Evolutionary conservation across 305 asterid genomes (phyloP).

Genomic region (Fraxinus angustifolia): DNA sequence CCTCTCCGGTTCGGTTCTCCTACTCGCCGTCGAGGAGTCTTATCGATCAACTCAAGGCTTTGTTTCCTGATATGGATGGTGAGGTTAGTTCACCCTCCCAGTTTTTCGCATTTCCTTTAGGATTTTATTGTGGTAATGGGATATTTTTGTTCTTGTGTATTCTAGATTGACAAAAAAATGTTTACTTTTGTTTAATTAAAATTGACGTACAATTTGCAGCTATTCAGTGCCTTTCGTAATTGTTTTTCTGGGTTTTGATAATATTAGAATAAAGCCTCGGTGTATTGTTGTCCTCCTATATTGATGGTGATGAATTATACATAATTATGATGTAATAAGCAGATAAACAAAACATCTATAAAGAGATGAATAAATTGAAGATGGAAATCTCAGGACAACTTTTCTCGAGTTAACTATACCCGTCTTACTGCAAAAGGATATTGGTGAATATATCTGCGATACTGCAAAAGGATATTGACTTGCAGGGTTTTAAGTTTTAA

Average conservation of each 20-base stretch:
- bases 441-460: background rate
- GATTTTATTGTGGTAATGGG: background rate
- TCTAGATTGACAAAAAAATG: background rate
- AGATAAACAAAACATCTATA: background rate
- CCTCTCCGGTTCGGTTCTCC: constrained; percentile 50
- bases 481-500: background rate
- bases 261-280: background rate
- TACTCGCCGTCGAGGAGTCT: constrained; percentile 35
- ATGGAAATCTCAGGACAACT: background rate
- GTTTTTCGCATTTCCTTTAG: background rate
- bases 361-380: background rate
- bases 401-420: background rate
- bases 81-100: constrained; percentile 35
- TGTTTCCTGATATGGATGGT: constrained; percentile 59
- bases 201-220: background rate
- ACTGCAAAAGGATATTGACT: background rate
- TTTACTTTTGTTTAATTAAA: background rate
- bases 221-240: background rate
- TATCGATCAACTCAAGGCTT: constrained; percentile 52
- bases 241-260: background rate
- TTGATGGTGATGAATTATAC: background rate
- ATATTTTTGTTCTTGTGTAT: background rate
- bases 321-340: background rate
- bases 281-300: background rate
- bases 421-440: background rate